Percentiles rank a stretch among this genome's conserved stretches.
Conservation (phyloP, 148 eudicot species). For the Rhododendron ovatum region DNA sequence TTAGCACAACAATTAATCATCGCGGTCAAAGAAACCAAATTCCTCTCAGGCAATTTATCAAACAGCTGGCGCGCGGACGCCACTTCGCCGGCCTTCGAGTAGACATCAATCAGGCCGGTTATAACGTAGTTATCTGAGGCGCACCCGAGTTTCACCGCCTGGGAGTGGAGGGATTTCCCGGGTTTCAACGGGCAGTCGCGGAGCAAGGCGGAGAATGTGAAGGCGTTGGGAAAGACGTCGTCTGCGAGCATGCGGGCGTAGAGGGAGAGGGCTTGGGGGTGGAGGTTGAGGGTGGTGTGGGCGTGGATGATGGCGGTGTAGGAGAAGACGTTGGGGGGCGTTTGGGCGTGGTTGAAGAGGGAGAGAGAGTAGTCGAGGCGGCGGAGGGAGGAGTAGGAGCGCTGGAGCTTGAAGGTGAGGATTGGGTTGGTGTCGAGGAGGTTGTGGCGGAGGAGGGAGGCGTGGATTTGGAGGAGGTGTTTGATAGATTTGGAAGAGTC, state of each 20-base stretch:
- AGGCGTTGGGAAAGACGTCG: slow-evolving; percentile 63
- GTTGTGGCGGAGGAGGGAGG: slow-evolving; percentile 56
- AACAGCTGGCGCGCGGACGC: slow-evolving; percentile 55
- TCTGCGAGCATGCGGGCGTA: slow-evolving; percentile 57
- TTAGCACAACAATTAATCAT: slow-evolving; percentile 76
- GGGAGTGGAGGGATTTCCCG: slow-evolving; percentile 52
- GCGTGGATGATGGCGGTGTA: slow-evolving; percentile 64
- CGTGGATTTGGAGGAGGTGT: slow-evolving; percentile 57
- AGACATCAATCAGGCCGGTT: slow-evolving; percentile 63
- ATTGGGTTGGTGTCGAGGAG: slow-evolving; percentile 48
- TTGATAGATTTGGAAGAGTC: slow-evolving; percentile 34
- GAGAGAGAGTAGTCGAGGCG: slow-evolving; percentile 40
- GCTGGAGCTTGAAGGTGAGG: slow-evolving; percentile 76
- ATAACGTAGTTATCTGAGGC: slow-evolving; percentile 55
- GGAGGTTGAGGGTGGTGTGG: slow-evolving; percentile 35
- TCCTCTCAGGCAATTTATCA: slow-evolving; percentile 57
- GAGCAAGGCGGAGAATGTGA: slow-evolving; percentile 58
- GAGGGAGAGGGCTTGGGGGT: slow-evolving; percentile 34
- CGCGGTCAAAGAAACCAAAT: slow-evolving; percentile 62
- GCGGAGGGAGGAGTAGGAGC: slow-evolving; percentile 51
- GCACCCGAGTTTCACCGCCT: slow-evolving; percentile 49
- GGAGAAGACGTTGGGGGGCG: slow-evolving; percentile 50
- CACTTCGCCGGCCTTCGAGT: slow-evolving; percentile 57
- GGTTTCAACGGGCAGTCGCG: slow-evolving; percentile 36
- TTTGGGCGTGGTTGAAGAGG: slow-evolving; percentile 37